These are phyloP conservation scores for Saturnispora diversa DNA, from an alignment of 805 yeast species.

Conservation along the genomic window DNA sequence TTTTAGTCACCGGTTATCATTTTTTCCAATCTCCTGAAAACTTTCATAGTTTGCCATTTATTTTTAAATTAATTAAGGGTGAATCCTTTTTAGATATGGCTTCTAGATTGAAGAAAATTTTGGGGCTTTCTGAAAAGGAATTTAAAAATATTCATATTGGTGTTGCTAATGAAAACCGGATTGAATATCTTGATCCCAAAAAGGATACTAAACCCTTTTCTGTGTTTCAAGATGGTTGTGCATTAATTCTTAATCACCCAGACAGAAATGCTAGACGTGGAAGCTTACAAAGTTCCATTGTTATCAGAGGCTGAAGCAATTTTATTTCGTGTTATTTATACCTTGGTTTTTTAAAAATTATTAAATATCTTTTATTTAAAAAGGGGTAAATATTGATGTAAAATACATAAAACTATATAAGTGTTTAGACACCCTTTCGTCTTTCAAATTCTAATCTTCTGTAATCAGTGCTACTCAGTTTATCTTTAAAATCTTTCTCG, in stretches of 20 bases:
- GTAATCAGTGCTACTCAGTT: constrained; percentile 78
- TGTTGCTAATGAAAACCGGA: constrained; percentile 34
- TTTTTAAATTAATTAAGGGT: constrained; percentile 59
- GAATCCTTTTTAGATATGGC: constrained; percentile 60
- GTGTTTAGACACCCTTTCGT: too few species aligned
- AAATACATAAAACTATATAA: not conserved
- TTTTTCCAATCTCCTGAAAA: constrained; percentile 60
- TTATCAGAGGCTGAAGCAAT: constrained; percentile 35
- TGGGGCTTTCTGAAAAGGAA: constrained; percentile 75
- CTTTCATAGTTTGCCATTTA: constrained; percentile 79
- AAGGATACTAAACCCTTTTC: constrained; percentile 48
- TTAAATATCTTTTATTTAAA: not conserved
- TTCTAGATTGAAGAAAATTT: constrained; percentile 53
- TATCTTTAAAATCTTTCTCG: constrained; percentile 46
- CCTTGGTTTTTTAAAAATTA: too few species aligned
- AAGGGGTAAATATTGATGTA: not conserved
- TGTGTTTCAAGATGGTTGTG: constrained; percentile 25
- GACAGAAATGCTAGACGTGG: constrained; percentile 62
- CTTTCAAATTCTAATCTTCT: constrained; percentile 36
- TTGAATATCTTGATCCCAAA: constrained; percentile 39
- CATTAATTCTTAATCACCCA: constrained; percentile 79
- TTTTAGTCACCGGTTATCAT: constrained; percentile 60
- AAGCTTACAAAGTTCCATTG: constrained; percentile 49
- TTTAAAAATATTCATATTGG: constrained; percentile 70
- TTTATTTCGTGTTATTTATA: too few species aligned